A percentile compares a stretch with the other conserved stretches of the same genome.
These are phyloP conservation scores for Plasmodium falciparum DNA, from an alignment of 169 alveolate species.

Conservation along the genomic window DNA sequence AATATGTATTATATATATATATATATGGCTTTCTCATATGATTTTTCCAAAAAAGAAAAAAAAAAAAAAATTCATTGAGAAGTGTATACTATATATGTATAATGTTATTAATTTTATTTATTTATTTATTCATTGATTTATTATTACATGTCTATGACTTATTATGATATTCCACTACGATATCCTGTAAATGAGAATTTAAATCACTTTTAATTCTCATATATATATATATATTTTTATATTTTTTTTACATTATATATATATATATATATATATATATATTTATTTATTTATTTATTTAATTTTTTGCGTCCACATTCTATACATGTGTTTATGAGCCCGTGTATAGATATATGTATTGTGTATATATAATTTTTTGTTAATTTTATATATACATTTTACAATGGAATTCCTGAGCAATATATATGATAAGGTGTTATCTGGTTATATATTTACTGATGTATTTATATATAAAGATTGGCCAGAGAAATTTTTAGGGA, in stretches of 20 bases:
- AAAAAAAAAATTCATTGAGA: no score
- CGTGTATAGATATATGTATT: background rate
- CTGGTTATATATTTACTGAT: slow-evolving; percentile 66
- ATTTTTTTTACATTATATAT: background rate
- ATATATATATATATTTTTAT: slow-evolving; percentile 14
- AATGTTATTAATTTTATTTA: no score
- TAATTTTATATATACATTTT: slow-evolving; percentile 15
- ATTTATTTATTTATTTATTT: slow-evolving; percentile 12
- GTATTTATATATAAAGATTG: slow-evolving; percentile 63
- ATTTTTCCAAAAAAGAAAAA: no score
- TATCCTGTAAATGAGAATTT: no score
- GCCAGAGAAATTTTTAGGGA: slow-evolving; percentile 64
- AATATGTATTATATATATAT: no score
- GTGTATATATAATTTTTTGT: slow-evolving; percentile 24
- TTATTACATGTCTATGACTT: no score
- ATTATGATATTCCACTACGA: no score
- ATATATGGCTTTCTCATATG: no score
- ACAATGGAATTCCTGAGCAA: slow-evolving; percentile 68
- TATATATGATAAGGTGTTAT: slow-evolving; percentile 70
- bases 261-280: slow-evolving; percentile 22
- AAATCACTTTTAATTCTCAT: no score
- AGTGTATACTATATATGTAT: no score
- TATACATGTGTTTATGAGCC: background rate
- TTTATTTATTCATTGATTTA: no score
- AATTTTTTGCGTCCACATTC: slow-evolving; percentile 3